Evolutionary conservation across 345 rosid genomes (phyloP).

Genomic region (Sisymbrium altissimum): DNA sequence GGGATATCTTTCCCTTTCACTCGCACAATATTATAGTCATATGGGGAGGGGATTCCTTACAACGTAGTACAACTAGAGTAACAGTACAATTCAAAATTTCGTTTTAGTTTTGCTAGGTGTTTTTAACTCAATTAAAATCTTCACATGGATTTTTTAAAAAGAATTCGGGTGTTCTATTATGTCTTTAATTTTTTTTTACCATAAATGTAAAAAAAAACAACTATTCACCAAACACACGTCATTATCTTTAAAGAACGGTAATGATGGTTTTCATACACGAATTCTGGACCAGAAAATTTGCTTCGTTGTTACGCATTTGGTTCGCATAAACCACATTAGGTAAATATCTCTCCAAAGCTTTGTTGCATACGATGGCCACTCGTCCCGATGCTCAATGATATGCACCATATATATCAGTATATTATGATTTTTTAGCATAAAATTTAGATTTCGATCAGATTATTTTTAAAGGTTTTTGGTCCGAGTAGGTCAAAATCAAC

Average conservation of each 20-base stretch:
- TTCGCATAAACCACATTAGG: too few relatives aligned
- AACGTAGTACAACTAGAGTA: not conserved
- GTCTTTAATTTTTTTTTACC: too few relatives aligned
- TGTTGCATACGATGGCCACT: too few relatives aligned
- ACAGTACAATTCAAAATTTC: not conserved
- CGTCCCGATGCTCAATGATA: not conserved
- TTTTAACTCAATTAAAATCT: too few relatives aligned
- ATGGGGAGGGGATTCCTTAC: not conserved
- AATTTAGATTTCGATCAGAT: not conserved
- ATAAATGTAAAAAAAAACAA: too few relatives aligned
- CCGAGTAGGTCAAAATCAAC: not conserved
- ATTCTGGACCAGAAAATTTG: too few relatives aligned
- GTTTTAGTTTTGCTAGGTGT: not conserved
- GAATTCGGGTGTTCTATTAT: too few relatives aligned
- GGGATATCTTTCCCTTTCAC: constrained; percentile 12
- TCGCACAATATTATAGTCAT: not conserved
- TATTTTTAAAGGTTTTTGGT: not conserved
- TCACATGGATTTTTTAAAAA: too few relatives aligned
- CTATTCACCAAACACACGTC: not conserved
- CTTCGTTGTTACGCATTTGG: too few relatives aligned
- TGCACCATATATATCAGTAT: not conserved
- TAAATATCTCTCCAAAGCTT: not conserved
- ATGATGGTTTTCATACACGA: too few relatives aligned
- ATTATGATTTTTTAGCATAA: not conserved
- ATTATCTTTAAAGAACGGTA: too few relatives aligned